Base-by-base conservation (phyloP, 169 alveolate genomes). In the Hepatocystis sp. region DNA sequence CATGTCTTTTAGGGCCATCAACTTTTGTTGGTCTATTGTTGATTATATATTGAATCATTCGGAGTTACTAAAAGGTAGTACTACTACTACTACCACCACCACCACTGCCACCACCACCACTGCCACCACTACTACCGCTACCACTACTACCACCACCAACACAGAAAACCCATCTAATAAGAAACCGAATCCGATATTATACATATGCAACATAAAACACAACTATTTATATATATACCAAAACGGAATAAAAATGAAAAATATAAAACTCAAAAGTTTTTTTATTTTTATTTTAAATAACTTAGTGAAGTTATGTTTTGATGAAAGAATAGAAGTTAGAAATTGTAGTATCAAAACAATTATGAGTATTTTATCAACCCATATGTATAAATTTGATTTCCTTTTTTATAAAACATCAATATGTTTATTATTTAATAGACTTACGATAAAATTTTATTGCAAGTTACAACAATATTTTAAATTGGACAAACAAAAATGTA, bases 311-410 rank as follows among this genome's bases (percentile, higher is more conserved):
- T 46, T 76, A 1, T 76, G 88, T 52, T 76, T 76, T 19, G 88
- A 76, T 63, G 88, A 76, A 76, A 76, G 88, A 28, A 76, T 76
- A 58, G 88, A 76, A 52, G 88, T 76, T 23, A 21, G 88, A 28
- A 76, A 76, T 42, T 76, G 88, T 51, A 76, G 88, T 64, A 76
- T 76, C 28, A 76, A 76, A 76, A 76, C 88, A 49, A 76, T 76
- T 51, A 76, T 76, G 58, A 76, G 88, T 36, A 76, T 76, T 42
- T 30, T 76, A 11, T 76, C 88, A 2, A 47, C 88, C 3, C 88
- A 76, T 44, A 76, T 76, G 2, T 56, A 27, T 47, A 76, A 76
- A 27, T 76, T 76, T 32, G 88, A 76, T 42, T 76, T 58, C 34
- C 58, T 76, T 53, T 76, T 76, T 58, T 76, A 76, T 51, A 76